phyloP scores from a whole-genome alignment of 164 flowering plant genomes.

The Saururus chinensis region DNA sequence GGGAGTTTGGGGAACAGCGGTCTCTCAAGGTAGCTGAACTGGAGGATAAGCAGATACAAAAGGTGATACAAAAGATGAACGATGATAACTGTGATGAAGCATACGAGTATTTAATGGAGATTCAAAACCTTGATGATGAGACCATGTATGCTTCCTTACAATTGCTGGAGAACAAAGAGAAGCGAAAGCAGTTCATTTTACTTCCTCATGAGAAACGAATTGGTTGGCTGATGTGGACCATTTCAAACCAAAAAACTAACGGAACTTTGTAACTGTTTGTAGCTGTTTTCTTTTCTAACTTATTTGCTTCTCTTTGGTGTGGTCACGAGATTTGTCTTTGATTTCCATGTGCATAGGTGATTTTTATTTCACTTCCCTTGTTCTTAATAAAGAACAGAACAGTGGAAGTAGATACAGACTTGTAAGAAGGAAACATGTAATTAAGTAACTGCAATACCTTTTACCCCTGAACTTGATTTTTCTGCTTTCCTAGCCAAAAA shows the following conservation, averaged over 20 bases:
- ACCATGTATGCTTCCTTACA: neutral
- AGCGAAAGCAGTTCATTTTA: neutral
- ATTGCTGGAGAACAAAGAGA: neutral
- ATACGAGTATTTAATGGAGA: neutral
- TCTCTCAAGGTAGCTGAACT: neutral
- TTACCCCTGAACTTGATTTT: too few species aligned
- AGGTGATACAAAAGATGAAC: neutral
- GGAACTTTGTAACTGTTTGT: neutral
- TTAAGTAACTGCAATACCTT: too few species aligned
- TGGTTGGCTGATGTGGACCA: neutral
- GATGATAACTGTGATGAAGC: neutral
- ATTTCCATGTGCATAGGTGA: too few species aligned
- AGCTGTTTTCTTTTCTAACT: neutral
- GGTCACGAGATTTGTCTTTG: too few species aligned
- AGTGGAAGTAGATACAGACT: too few species aligned
- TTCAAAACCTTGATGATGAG: neutral
- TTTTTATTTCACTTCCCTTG: too few species aligned
- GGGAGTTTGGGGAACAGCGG: neutral
- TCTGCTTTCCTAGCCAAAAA: too few species aligned
- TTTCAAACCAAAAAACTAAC: neutral
- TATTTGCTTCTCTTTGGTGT: too few species aligned
- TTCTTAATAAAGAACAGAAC: too few species aligned
- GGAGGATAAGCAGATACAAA: neutral
- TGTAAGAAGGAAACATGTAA: too few species aligned
- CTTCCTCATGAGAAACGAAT: neutral